Percentiles rank a stretch among this genome's conserved stretches.
These are phyloP conservation scores for Ailanthus altissimus DNA, from an alignment of 345 rosid species.

Conservation along the genomic window DNA sequence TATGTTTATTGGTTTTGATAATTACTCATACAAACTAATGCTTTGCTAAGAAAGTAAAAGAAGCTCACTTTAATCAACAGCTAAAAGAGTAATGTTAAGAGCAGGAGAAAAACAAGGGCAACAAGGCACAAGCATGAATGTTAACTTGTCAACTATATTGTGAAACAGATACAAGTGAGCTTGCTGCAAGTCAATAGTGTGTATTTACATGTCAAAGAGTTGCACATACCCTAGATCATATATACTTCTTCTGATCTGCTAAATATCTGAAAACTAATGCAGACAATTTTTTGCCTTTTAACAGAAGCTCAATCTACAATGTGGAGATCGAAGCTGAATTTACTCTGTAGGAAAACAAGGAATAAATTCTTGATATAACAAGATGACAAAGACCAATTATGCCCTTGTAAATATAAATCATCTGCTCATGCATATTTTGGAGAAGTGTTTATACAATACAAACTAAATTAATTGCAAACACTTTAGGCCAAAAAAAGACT, in stretches of 20 bases:
- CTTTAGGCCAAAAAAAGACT: not conserved
- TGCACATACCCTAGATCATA: not conserved
- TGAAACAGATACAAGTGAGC: not conserved
- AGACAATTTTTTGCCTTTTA: not conserved
- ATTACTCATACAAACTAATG: not conserved
- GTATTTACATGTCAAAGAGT: not conserved
- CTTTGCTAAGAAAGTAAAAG: not conserved
- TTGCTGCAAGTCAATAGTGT: not conserved
- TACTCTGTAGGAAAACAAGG: slow-evolving; percentile 8
- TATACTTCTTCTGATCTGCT: slow-evolving; percentile 5
- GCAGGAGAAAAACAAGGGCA: too few species aligned
- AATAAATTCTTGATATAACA: not conserved
- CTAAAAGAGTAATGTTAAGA: too few species aligned
- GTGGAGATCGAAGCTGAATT: not conserved
- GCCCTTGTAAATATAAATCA: not conserved
- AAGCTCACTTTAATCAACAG: too few species aligned
- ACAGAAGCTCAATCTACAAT: not conserved
- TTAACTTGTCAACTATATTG: not conserved
- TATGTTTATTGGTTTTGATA: not conserved
- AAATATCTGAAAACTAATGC: too few species aligned
- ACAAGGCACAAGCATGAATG: not conserved
- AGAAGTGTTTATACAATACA: not conserved
- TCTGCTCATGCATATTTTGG: not conserved
- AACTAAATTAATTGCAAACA: too few species aligned
- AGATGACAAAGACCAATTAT: not conserved